phyloP scores from a whole-genome alignment of 768 basidiomycete species.

The Paxillus involutus region DNA sequence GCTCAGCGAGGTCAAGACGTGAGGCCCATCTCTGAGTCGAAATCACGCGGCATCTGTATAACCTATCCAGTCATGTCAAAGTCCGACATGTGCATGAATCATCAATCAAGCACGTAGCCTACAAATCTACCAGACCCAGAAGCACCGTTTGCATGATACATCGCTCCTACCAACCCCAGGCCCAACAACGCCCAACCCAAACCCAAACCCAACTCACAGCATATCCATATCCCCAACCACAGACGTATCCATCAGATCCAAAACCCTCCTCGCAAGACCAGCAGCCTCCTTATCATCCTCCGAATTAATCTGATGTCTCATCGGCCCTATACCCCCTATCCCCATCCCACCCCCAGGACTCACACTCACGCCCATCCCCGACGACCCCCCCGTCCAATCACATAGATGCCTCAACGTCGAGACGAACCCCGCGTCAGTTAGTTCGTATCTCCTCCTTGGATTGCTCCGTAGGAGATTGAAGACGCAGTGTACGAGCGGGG shows the following conservation, averaged over 20 bases:
- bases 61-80: too few species aligned
- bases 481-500: conserved; percentile 62
- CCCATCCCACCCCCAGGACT: conserved; percentile 27
- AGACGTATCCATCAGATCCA: conserved; percentile 45
- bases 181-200: too few species aligned
- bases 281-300: conserved; percentile 66
- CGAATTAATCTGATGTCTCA: conserved; percentile 37
- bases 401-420: conserved; percentile 42
- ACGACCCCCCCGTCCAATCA: conserved; percentile 32
- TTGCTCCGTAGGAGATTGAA: conserved; percentile 51
- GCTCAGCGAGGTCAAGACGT: too few species aligned
- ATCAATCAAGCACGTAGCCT: too few species aligned
- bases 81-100: too few species aligned
- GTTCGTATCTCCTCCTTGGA: conserved; percentile 34
- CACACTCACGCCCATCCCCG: conserved; percentile 19
- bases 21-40: too few species aligned
- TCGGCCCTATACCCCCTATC: background rate
- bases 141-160: too few species aligned
- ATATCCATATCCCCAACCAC: conserved; percentile 26
- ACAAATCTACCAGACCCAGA: too few species aligned
- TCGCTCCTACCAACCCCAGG: too few species aligned
- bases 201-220: conserved; percentile 9
- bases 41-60: too few species aligned
- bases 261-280: conserved; percentile 51
- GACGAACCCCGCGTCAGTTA: conserved; percentile 47